phyloP scores from a whole-genome alignment of 2,329 filamentous ascomycete genomes.

The Penicillium decumbens region DNA sequence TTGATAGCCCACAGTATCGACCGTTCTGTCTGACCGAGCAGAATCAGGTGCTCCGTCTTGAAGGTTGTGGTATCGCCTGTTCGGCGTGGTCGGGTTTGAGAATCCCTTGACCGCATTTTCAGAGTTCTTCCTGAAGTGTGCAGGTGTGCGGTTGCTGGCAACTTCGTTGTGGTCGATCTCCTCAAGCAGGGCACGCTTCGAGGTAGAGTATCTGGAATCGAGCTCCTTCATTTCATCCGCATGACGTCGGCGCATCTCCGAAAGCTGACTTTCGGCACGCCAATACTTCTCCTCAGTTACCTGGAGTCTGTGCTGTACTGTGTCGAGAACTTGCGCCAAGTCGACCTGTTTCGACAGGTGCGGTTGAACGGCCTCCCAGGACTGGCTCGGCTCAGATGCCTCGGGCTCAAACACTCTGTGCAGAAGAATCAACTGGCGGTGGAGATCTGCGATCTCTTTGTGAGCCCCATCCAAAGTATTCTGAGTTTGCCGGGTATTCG shows the following conservation, averaged over 20 bases:
- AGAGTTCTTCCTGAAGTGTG: slow-evolving; percentile 59
- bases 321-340: slow-evolving; percentile 78
- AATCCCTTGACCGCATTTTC: slow-evolving; percentile 56
- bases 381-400: slow-evolving; percentile 58
- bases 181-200: slow-evolving; percentile 72
- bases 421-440: slow-evolving; percentile 73
- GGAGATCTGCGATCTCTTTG: slow-evolving; percentile 73
- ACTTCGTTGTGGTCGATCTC: slow-evolving; percentile 83
- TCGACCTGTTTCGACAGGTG: slow-evolving; percentile 65
- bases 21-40: slow-evolving; percentile 75
- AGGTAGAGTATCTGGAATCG: slow-evolving; percentile 56
- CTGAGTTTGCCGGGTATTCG: slow-evolving; percentile 77
- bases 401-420: slow-evolving; percentile 83
- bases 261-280: slow-evolving; percentile 77
- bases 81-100: slow-evolving; percentile 73
- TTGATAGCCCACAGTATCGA: slow-evolving; percentile 78
- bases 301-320: slow-evolving; percentile 80
- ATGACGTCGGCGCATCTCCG: slow-evolving; percentile 69
- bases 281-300: slow-evolving; percentile 75
- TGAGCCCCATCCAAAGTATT: slow-evolving; percentile 72
- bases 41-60: slow-evolving; percentile 67
- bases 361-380: slow-evolving; percentile 65
- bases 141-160: slow-evolving; percentile 66
- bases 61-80: slow-evolving; percentile 60
- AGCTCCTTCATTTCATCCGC: slow-evolving; percentile 66